Evolutionary conservation across 129 eudicot species (phyloP), one percentile per base, ranked within the genome.

Genomic region (Lactuca sativa): DNA sequence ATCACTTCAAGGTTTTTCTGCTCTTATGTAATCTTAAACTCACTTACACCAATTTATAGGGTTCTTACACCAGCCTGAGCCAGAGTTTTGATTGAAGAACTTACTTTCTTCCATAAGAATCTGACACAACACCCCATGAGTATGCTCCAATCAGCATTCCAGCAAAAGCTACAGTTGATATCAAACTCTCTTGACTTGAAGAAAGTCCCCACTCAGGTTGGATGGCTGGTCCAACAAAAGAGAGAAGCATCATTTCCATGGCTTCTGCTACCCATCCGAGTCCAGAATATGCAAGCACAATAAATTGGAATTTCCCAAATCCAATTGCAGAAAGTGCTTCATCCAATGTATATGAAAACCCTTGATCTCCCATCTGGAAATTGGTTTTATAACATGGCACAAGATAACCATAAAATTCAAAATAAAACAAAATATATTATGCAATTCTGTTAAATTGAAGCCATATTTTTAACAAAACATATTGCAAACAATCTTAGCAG

Each of bases 221-320:
- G 71, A 89, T 83, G 36, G 88, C 96, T 13, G 85, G 80, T 17
- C 96, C 96, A 4, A 89, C 74, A 56, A 89, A 89, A 0, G 92
- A 89, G 67, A 86, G 81, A 65, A 89, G 85, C 89, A 86, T 86
- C 85, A 89, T 74, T 74, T 83, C 92, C 92, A 85, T 89, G 2
- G 92, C 85, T 70, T 86, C 92, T 33, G 87, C 82, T 21, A 83
- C 54, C 89, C 86, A 83, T 54, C 88, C 96, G 18, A 86, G 21
- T 56, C 86, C 92, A 17, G 89, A 85, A 69, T 86, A 89, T 18
- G 84, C 85, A 41, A 89, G 89, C 62, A 82, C 77, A 44, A 83
- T 71, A 66, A 70, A 72, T 59, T 88, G 96, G 79, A 78, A 88
- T 61, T 75, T 85, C 70, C 96, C 96, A 64, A 85, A 88, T 61